Percentiles rank a stretch among this genome's conserved stretches.
phyloP scores from a whole-genome alignment of 495 filamentous ascomycete genomes.

The Penicillium waksmanii region DNA sequence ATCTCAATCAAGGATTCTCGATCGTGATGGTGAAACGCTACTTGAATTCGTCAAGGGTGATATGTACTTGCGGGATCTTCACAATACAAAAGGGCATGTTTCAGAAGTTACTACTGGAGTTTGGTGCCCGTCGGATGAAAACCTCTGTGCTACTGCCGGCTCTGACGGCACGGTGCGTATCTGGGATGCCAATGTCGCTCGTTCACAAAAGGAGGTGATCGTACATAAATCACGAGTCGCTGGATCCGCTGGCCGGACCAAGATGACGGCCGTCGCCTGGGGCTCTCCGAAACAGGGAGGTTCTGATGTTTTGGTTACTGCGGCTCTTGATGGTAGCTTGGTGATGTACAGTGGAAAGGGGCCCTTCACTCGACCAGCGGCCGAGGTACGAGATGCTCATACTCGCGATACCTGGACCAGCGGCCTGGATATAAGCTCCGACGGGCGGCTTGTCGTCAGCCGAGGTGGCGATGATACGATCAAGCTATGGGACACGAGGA shows the following conservation, averaged over 20 bases:
- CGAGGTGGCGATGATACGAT: conserved; percentile 87
- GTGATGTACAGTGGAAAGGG: conserved; percentile 93
- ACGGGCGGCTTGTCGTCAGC: conserved; percentile 87
- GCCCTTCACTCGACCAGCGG: conserved; percentile 82
- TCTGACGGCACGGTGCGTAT: conserved; percentile 94
- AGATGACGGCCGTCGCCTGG: conserved; percentile 94
- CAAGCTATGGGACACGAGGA: conserved; percentile 94
- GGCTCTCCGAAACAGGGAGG: conserved; percentile 76
- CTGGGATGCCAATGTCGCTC: conserved; percentile 90
- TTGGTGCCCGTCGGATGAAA: conserved; percentile 84
- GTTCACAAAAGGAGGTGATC: conserved; percentile 88
- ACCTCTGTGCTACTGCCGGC: conserved; percentile 84
- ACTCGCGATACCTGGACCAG: conserved; percentile 85
- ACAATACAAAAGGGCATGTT: conserved; percentile 95
- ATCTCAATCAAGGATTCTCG: conserved; percentile 85
- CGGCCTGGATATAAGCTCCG: conserved; percentile 86
- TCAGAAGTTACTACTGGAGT: conserved; percentile 84
- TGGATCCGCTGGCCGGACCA: conserved; percentile 85
- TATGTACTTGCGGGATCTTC: conserved; percentile 95
- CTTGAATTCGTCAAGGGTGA: conserved; percentile 94
- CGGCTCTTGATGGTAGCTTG: conserved; percentile 86
- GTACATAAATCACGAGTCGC: conserved; percentile 88
- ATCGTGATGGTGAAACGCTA: conserved; percentile 81
- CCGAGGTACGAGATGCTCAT: conserved; percentile 86
- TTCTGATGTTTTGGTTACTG: conserved; percentile 77